Evolutionary conservation across 2,329 filamentous ascomycete genomes (phyloP), one percentile per base, ranked within the genome.

Genomic region (Aspergillus ruber): DNA sequence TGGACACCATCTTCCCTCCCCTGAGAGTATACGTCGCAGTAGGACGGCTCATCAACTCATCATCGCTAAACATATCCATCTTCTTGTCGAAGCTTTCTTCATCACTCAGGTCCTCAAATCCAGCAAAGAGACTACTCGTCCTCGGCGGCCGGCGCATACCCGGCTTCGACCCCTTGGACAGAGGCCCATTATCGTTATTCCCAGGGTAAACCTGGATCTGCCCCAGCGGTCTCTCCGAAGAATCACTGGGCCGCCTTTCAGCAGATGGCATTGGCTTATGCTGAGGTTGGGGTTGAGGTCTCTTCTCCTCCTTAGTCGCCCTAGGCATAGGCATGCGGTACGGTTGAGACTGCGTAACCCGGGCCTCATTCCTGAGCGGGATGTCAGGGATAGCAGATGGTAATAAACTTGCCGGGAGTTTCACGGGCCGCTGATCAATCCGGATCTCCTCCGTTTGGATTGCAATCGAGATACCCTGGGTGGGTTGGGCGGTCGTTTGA

Each of bases 401-500:
- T 47, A 90, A 82, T 29, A 95, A 76, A 61, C 93, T 86, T 1
- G 82, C 74, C 12, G 89, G 88, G 21, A 95, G 75, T 55, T 83
- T 84, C 51, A 85, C 81, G 40, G 88, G 73, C 51, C 90, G 81
- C 70, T 82, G 81, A 62, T 95, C 90, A 5, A 94, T 81, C 47
- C 88, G 81, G 49, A 97, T 96, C 50, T 88, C 87, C 57, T 97
- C 90, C 0, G 93, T 98, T 72, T 98, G 93, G 49, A 90, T 78
- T 2, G 79, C 82, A 41, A 70, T 75, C 47, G 77, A 84, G 36
- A 71, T 73, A 55, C 74, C 74, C 15, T 72, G 65, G 21, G 67
- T 63, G 8, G 74, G 58, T 32, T 74, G 66, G 43, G 82, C 73
- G 33, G 77, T 77, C 21, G 90, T 89, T 68, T 98, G 93, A 59